Base-by-base conservation (phyloP, 257 asterid species). In the Petunia axillaris region DNA sequence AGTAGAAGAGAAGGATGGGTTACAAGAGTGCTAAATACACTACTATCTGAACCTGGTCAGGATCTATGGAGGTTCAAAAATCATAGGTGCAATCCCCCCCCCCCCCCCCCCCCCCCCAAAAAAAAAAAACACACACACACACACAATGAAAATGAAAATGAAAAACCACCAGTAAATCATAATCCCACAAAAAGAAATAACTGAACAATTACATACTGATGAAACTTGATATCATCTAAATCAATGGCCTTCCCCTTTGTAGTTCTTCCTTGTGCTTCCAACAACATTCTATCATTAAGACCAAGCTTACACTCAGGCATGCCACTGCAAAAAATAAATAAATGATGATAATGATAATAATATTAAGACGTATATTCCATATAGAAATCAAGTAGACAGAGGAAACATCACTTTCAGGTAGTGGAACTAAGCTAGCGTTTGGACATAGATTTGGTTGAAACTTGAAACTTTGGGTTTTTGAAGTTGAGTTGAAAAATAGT, bases 251-350 rank as follows among this genome's bases (percentile, higher is more conserved):
- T 96, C 82, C 99, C 99, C 90, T 96, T 96, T 58, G 94, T 89
- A 76, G 93, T 76, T 81, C 98, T 90, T 7, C 99, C 99, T 89
- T 96, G 99, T 8, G 98, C 98, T 82, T 96, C 99, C 79, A 96
- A 91, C 88, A 96, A 85, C 77, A 96, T 92, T 90, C 97, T 91
- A 86, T 96, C 99, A 86, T 96, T 96, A 77, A 96, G 91, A 84
- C 99, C 99, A 85, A 96, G 98, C 92, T 96, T 96, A 86, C 99
- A 96, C 90, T 94, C 99, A 37, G 99, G 99, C 99, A 96, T 96
- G 77, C 99, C 99, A 87, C 99, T 96, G 95, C 88, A 85, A 87
- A 54, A 67, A 40, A 85, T 71, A 63, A 85, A 25, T 25, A 25
- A 25, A 25, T 25, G 25, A 25, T 25, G 25, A 25, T 25, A 25